Base-by-base conservation (phyloP, 495 filamentous ascomycete genomes). In the Penicillium soppii region DNA sequence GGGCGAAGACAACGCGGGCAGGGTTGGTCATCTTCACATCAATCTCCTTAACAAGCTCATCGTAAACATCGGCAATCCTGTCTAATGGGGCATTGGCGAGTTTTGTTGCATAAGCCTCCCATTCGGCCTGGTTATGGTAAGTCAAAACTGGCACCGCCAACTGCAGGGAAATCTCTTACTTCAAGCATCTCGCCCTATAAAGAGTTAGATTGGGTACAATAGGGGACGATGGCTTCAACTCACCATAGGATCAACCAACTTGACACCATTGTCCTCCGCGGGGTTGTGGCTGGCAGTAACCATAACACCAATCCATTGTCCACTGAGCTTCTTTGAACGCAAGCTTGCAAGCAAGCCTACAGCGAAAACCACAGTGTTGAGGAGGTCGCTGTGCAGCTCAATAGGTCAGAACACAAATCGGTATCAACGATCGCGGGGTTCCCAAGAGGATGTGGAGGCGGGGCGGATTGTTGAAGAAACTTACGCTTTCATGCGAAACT, bases 251-350 rank as follows among this genome's bases (percentile, higher is more conserved):
- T 99, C 94, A 56, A 99, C 89, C 55, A 99, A 80, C 81, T 99
- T 99, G 58, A 99, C 90, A 45, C 94, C 94, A 74, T 99, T 99
- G 72, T 99, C 94, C 61, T 87, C 85, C 3, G 95, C 90, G 30
- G 90, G 90, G 72, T 99, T 99, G 81, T 99, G 94, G 58, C 90
- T 96, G 27, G 94, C 94, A 56, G 94, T 99, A 67, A 99, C 91
- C 94, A 99, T 97, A 43, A 99, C 83, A 66, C 94, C 94, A 66
- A 99, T 95, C 59, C 88, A 88, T 75, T 92, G 88, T 52, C 90
- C 86, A 62, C 85, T 85, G 43, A 92, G 80, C 66, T 91, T 92
- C 64, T 88, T 89, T 33, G 90, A 97, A 30, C 94, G 88, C n/a
- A 97, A 80, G 40, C 88, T 83, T 33, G 95, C 89, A 26, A 96